Base-by-base conservation (phyloP, 495 filamentous ascomycete genomes). In the Peziza echinospora region DNA sequence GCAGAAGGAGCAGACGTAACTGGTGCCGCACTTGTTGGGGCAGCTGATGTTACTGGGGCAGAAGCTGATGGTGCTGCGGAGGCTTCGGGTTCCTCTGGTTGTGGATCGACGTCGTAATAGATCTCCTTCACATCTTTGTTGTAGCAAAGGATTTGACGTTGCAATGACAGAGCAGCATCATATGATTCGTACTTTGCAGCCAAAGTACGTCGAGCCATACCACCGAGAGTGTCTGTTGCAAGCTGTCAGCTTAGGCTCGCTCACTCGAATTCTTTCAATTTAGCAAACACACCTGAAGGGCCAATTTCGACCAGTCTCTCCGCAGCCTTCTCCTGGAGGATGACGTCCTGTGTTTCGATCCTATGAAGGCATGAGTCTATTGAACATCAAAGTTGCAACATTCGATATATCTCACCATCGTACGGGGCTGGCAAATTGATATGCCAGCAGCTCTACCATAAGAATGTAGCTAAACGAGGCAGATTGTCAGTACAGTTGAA, bases 261-360 rank as follows among this genome's bases (percentile, higher is more conserved):
- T n/a, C n/a, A n/a, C n/a, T n/a, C n/a, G n/a, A n/a, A n/a, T n/a
- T n/a, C n/a, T n/a, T n/a, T n/a, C n/a, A n/a, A n/a, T n/a, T n/a
- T n/a, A n/a, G n/a, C n/a, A n/a, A n/a, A 37, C 30, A 11, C 13
- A 2, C 30, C 30, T 13, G 30, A 37, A 37, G 89, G 89, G 55
- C 89, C 89, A 59, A 99, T 79, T 63, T 99, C 89, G 51, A 99
- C 89, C 53, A 99, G 86, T 52, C 91, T 77, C 70, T 99, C 89
- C 16, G 89, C 92, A 40, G 76, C 77, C 65, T 93, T 87, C 62
- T 96, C 86, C 39, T 77, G 85, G 37, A 99, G 81, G 55, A 99
- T 83, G 46, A 99, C 91, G 84, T 99, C 89, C 66, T 99, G 89
- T 6, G 89, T 96, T 66, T 96, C 89, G 63, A 99, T 99, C 80